Conservation (phyloP, 169 alveolate species). For the Plasmodium gallinaceum region DNA sequence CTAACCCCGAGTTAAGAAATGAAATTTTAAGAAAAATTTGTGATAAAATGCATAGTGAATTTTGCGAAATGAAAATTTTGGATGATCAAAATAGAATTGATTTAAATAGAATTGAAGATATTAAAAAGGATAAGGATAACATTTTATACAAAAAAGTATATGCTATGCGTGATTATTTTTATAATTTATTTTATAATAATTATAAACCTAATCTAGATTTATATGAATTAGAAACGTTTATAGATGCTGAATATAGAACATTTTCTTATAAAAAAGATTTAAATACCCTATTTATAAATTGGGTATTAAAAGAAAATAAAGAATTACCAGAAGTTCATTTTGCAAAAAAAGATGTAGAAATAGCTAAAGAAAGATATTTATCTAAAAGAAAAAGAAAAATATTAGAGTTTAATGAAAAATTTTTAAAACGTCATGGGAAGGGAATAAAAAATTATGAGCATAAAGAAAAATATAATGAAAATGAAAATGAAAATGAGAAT, state of each 20-base stretch:
- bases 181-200: conserved; percentile 55
- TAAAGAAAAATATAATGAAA: neutral
- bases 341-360: conserved; percentile 73
- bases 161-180: conserved; percentile 77
- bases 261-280: conserved; percentile 67
- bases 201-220: conserved; percentile 72
- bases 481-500: neutral
- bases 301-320: conserved; percentile 73
- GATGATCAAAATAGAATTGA: conserved; percentile 49
- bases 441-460: conserved; percentile 1
- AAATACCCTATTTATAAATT: conserved; percentile 44
- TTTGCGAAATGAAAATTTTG: conserved; percentile 30
- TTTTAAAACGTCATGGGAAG: conserved; percentile 39
- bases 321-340: conserved; percentile 51
- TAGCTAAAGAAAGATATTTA: conserved; percentile 51
- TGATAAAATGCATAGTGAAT: conserved; percentile 61
- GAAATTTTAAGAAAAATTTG: conserved; percentile 46
- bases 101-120: conserved; percentile 72
- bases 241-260: conserved; percentile 75
- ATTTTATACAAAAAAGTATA: conserved; percentile 64
- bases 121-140: conserved; percentile 65
- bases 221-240: conserved; percentile 66
- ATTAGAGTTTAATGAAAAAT: conserved; percentile 32
- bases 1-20: conserved; percentile 27
- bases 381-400: conserved; percentile 67